phyloP scores from a whole-genome alignment of 257 asterid species.

The Gentiana dahurica region DNA sequence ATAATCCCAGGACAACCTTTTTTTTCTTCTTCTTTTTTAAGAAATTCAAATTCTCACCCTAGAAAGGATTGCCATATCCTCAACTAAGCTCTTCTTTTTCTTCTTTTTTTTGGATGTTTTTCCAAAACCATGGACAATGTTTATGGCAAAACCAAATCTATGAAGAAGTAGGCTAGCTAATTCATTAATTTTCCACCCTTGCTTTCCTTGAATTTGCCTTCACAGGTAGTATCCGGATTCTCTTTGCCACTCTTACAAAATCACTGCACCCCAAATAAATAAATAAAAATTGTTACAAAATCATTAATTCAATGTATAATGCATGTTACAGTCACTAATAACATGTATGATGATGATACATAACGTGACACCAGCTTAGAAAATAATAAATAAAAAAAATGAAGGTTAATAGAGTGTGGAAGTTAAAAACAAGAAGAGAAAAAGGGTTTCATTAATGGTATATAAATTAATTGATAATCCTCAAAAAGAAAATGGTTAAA shows the following conservation, averaged over 20 bases:
- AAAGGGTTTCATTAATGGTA: no score
- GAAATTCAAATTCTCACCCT: no score
- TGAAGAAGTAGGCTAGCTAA: background rate
- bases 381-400: no score
- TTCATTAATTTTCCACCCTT: slow-evolving; percentile 12
- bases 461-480: no score
- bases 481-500: background rate
- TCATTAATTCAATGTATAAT: background rate
- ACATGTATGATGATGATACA: background rate
- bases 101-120: background rate
- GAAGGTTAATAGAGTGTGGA: no score
- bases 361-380: background rate
- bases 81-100: no score
- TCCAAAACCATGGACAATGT: background rate
- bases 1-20: no score
- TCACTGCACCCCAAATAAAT: slow-evolving; percentile 28
- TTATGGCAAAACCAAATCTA: background rate
- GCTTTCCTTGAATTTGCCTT: slow-evolving; percentile 43
- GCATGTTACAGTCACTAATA: background rate
- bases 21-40: no score
- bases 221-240: slow-evolving; percentile 65
- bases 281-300: background rate
- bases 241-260: slow-evolving; percentile 70
- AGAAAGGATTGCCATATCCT: no score
- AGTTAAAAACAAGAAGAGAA: no score